Percentiles rank a stretch among this genome's conserved stretches.
These are phyloP conservation scores for Tuber borchii DNA, from an alignment of 495 filamentous ascomycete genomes.

Conservation along the genomic window DNA sequence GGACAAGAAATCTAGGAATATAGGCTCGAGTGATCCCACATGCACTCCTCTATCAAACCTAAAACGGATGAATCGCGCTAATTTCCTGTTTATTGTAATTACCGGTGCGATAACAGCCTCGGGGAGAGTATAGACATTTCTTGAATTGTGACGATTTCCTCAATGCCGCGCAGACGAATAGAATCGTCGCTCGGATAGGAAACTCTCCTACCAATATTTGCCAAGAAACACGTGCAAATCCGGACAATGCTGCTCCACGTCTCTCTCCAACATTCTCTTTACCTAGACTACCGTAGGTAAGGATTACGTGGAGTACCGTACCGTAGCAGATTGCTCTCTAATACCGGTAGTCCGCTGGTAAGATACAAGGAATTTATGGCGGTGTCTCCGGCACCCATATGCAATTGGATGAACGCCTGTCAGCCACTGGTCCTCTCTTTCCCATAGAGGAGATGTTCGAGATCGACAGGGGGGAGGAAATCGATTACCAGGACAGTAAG, in stretches of 20 bases:
- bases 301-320: not conserved
- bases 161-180: not conserved
- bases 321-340: no score
- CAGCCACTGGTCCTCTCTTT: not conserved
- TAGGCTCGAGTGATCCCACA: not conserved
- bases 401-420: not conserved
- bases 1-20: not conserved
- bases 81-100: not conserved
- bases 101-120: not conserved
- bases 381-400: not conserved
- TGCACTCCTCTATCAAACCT: not conserved
- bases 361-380: not conserved
- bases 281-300: not conserved
- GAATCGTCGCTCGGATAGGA: not conserved
- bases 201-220: not conserved
- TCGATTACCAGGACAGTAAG: not conserved
- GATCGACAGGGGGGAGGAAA: not conserved
- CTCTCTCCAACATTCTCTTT: not conserved
- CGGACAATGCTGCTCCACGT: no score
- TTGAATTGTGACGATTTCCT: not conserved
- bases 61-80: not conserved
- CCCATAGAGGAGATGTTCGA: not conserved
- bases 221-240: not conserved
- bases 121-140: not conserved
- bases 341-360: not conserved